Base-by-base conservation (phyloP, 306 rosid species). In the Castanopsis chinensis region DNA sequence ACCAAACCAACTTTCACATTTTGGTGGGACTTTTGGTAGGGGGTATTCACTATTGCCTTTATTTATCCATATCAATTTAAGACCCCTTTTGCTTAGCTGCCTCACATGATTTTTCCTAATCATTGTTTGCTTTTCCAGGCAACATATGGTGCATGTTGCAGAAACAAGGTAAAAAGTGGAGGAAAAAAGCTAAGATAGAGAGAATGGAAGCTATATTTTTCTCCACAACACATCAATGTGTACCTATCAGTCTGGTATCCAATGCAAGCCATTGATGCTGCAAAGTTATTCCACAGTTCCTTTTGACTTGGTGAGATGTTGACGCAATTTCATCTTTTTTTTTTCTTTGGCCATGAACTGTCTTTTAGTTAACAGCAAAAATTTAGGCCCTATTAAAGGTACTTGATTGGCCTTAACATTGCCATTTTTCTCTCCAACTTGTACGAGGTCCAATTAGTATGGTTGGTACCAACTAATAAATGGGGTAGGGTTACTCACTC, bases 21-120 rank as follows among this genome's bases (percentile, higher is more conserved):
- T 72, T 30, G 77, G 65, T 79, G 61, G 54, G 82, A 79, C 82
- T 72, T 79, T 37, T 2, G 4, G n/a, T 11, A 2, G 49, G 19
- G 25, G 78, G 72, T 41, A 41, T 41, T 41, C 45, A 30, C 72
- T 58, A 35, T 37, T 65, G 28, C 19, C 54, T 6, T 43, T 25
- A 10, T 63, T 5, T 57, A 27, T 60, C 51, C 33, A n/a, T 21
- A 76, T 78, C 74, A 64, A 64, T 32, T 51, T 61, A 11, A 51
- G 30, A 12, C 4, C 73, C 52, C 78, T 77, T 67, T 72, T 41
- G 74, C 77, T 69, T 69, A 59, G 80, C 86, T 69, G 81, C 84
- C 81, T 80, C 87, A 84, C 84, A 81, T 81, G 80, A 81, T 69
- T 77, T 67, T 75, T 60, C 79, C 80, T 69, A 81, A 80, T 75